Base-by-base conservation (phyloP, 2,329 filamentous ascomycete species). In the Hypoxylon sp. region DNA sequence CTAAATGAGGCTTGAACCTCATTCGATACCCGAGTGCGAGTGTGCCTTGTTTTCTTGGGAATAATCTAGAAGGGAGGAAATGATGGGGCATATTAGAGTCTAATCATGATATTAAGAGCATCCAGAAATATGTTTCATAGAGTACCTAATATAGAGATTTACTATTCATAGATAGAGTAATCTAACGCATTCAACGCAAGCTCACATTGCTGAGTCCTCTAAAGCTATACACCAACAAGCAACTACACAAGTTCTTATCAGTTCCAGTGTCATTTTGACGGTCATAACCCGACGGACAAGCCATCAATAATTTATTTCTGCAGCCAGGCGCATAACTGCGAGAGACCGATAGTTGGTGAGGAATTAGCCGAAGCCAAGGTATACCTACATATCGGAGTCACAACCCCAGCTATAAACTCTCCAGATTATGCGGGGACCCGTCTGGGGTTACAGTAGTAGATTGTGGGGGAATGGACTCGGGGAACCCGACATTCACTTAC, bases 401-500 rank as follows among this genome's bases (percentile, higher is more conserved):
- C 29, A 33, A 65, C 58, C 61, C 63, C 48, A 29, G 56, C 22
- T 26, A 17, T 42, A 47, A 47, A 1, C 22, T 51, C 39, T 24
- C 47, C 44, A 10, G 60, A 33, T 59, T 26, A 59, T 70, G 64
- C 67, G 67, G 64, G 67, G 64, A 59, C 47, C 24, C 31, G 11
- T 48, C 51, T 24, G 26, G 44, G 47, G 66, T 24, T 31, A 14
- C 9, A 50, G 22, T 51, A 39, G 50, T 31, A n/a, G 35, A 24
- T 33, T 51, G 52, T 52, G 59, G 56, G 59, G 55, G 31, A 54
- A 55, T 53, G 31, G 26, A 22, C 33, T 53, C 42, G 14, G 35
- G 35, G 39, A 39, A 1, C 39, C 39, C n/a, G 48, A 31, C 17
- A 42, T 11, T 46, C 33, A 33, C 11, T 57, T 35, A 51, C 17